Evolutionary conservation across 805 yeast species (phyloP).

Genomic region (Candida nanaspora): DNA sequence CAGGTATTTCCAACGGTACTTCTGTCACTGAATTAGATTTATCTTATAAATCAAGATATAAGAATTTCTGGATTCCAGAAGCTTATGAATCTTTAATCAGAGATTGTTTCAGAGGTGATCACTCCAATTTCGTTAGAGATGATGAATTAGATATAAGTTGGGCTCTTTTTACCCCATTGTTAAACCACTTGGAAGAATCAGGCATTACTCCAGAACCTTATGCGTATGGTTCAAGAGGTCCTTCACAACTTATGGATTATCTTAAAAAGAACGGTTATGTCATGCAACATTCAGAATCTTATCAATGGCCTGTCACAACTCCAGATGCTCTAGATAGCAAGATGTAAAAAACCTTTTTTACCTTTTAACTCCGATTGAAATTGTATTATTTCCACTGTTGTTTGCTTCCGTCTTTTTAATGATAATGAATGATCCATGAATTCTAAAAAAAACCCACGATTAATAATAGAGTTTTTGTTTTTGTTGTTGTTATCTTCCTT

Average conservation of each 20-base stretch:
- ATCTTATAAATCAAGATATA: conserved; percentile 73
- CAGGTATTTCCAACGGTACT: conserved; percentile 80
- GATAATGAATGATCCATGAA: neutral
- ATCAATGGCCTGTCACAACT: conserved; percentile 88
- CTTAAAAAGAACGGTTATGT: conserved; percentile 65
- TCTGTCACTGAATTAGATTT: conserved; percentile 86
- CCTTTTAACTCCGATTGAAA: too few species aligned
- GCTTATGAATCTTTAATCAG: conserved; percentile 94
- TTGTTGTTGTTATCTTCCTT: neutral
- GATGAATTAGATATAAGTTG: conserved; percentile 94
- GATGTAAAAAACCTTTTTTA: conserved; percentile 11
- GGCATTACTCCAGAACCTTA: conserved; percentile 59
- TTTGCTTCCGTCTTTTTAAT: neutral
- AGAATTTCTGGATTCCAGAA: conserved; percentile 92
- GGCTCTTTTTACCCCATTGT: conserved; percentile 87
- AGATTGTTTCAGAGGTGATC: conserved; percentile 87
- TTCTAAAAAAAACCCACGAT: neutral
- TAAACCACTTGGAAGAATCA: conserved; percentile 70
- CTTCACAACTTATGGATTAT: conserved; percentile 53
- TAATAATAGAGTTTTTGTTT: neutral
- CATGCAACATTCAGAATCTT: conserved; percentile 54
- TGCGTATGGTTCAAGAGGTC: conserved; percentile 91
- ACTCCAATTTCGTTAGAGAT: conserved; percentile 95
- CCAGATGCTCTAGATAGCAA: conserved; percentile 29
- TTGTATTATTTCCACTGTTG: too few species aligned